Evolutionary conservation across 2,329 filamentous ascomycete genomes (phyloP).

Genomic region (Dactylellina cionopaga): DNA sequence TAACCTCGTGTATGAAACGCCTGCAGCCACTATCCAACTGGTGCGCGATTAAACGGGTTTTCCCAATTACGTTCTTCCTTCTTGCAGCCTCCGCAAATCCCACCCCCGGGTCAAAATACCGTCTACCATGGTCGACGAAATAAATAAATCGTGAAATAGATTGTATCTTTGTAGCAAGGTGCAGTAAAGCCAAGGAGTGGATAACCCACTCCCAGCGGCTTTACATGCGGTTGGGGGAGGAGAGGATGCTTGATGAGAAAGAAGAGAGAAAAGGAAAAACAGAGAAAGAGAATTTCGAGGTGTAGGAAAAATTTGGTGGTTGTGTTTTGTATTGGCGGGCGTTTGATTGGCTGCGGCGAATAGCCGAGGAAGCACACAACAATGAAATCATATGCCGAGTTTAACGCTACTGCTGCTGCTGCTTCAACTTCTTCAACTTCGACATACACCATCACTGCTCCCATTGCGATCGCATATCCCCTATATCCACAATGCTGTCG

Average conservation of each 20-base stretch:
- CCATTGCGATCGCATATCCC: not conserved
- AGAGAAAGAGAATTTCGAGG: conserved; percentile 1
- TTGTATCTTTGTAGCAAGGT: conserved; percentile 51
- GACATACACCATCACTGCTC: not conserved
- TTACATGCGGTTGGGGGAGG: conserved; percentile 44
- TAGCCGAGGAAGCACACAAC: conserved; percentile 34
- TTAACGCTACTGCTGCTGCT: conserved; percentile 1
- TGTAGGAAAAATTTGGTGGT: conserved; percentile 16
- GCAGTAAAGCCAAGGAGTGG: conserved; percentile 40
- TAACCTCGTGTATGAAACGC: conserved; percentile 57
- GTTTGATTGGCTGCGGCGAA: conserved; percentile 47
- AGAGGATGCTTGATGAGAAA: conserved; percentile 53
- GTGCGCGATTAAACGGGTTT: conserved; percentile 56
- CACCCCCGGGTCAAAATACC: conserved; percentile 46
- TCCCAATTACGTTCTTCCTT: conserved; percentile 53
- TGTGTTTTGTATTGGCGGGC: conserved; percentile 25
- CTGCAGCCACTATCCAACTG: conserved; percentile 52
- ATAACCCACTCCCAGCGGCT: conserved; percentile 46
- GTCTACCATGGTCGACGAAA: conserved; percentile 50
- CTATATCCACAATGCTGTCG: conserved; percentile 35
- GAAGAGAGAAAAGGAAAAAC: conserved; percentile 23
- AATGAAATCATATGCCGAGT: conserved; percentile 52
- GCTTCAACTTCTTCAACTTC: conserved; percentile 19
- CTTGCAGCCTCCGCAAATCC: conserved; percentile 51
- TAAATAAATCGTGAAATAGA: conserved; percentile 50